These are phyloP conservation scores for Kodamaea fungicola DNA, from an alignment of 1,139 yeast species.

Conservation along the genomic window DNA sequence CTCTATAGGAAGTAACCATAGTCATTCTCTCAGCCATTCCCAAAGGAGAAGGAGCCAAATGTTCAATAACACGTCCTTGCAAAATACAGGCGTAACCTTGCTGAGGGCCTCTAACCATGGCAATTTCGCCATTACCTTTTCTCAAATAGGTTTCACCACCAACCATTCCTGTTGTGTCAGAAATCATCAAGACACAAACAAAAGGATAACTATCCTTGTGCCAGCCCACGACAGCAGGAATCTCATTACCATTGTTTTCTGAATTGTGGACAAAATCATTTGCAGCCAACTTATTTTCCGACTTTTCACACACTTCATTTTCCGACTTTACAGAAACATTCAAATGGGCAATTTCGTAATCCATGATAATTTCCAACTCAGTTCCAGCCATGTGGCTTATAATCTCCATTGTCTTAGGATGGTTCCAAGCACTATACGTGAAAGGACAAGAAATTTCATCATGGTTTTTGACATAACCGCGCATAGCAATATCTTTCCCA, in stretches of 20 bases:
- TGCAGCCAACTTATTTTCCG: too few relatives aligned
- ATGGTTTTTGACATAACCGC: conserved; percentile 45
- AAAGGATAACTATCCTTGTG: conserved; percentile 58
- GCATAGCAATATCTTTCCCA: conserved; percentile 44
- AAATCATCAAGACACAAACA: conserved; percentile 61
- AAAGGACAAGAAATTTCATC: conserved; percentile 36
- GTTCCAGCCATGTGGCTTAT: conserved; percentile 53
- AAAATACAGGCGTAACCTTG: conserved; percentile 53
- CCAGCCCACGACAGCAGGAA: conserved; percentile 58
- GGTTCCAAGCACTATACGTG: conserved; percentile 52
- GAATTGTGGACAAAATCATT: too few relatives aligned
- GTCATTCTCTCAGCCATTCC: conserved; percentile 56
- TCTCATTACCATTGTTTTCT: conserved; percentile 24
- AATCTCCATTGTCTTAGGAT: conserved; percentile 50
- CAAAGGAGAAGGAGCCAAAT: conserved; percentile 53
- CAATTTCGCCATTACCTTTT: conserved; percentile 38
- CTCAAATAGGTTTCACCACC: conserved; percentile 59
- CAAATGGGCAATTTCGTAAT: conserved; percentile 52
- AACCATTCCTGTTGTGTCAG: conserved; percentile 53
- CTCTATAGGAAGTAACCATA: conserved; percentile 38
- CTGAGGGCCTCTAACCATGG: conserved; percentile 50
- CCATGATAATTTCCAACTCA: conserved; percentile 48
- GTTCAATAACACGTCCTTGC: conserved; percentile 53
- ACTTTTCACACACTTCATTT: conserved; percentile 16
- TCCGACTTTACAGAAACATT: conserved; percentile 42